Percentiles rank a stretch among this genome's conserved stretches.
Conservation (phyloP, 2,329 filamentous ascomycete species). For the Decorospora gaudefroyi region DNA sequence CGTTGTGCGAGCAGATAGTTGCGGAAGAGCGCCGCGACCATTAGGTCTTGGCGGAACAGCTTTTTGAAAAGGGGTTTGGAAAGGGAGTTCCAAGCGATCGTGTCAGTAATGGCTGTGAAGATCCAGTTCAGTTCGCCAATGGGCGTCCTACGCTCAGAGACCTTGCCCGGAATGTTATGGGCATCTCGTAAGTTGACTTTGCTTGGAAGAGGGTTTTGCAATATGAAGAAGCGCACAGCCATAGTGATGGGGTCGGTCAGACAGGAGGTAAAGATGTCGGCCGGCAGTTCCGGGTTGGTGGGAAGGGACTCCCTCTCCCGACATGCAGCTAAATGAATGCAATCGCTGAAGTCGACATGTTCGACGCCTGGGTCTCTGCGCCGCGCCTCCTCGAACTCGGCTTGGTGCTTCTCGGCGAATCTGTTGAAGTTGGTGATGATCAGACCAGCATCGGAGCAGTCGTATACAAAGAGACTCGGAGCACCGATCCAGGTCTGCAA, state of each 20-base stretch:
- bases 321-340: slow-evolving; percentile 92
- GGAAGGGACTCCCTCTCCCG: slow-evolving; percentile 88
- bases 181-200: slow-evolving; percentile 79
- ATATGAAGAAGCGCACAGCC: slow-evolving; percentile 91
- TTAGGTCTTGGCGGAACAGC: slow-evolving; percentile 94
- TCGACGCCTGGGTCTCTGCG: slow-evolving; percentile 72
- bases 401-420: slow-evolving; percentile 92
- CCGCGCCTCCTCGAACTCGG: slow-evolving; percentile 78
- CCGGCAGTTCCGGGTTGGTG: slow-evolving; percentile 89
- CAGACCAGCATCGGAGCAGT: slow-evolving; percentile 94
- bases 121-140: slow-evolving; percentile 99
- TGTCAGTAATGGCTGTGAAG: slow-evolving; percentile 97
- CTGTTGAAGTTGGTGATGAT: slow-evolving; percentile 94
- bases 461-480: slow-evolving; percentile 95
- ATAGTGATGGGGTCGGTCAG: slow-evolving; percentile 97
- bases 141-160: slow-evolving; percentile 91
- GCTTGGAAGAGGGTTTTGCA: slow-evolving; percentile 78
- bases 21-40: slow-evolving; percentile 97
- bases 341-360: slow-evolving; percentile 72
- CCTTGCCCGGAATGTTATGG: slow-evolving; percentile 83
- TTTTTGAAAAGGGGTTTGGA: slow-evolving; percentile 92
- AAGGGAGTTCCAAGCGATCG: slow-evolving; percentile 96
- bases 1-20: slow-evolving; percentile 95
- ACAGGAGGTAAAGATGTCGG: slow-evolving; percentile 94
- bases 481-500: slow-evolving; percentile 94